Percentiles rank a stretch among this genome's conserved stretches.
Evolutionary conservation across 2,329 filamentous ascomycete species (phyloP).

Genomic region (Aspergillus terreus): DNA sequence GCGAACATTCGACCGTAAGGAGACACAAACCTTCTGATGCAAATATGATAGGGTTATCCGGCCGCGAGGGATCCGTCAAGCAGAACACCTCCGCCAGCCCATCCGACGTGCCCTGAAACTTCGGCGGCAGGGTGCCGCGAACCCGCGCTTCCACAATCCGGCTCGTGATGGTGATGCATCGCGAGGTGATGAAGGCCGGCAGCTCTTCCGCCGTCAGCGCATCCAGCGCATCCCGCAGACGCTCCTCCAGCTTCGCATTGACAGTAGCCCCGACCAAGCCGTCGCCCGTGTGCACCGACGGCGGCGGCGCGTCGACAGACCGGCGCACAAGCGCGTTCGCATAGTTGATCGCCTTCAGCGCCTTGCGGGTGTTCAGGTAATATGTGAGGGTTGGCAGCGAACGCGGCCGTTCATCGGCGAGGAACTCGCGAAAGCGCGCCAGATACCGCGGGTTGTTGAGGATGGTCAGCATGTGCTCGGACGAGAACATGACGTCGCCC

Average conservation of each 20-base stretch:
- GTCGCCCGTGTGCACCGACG: slow-evolving; percentile 54
- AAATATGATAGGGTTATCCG: slow-evolving; percentile 74
- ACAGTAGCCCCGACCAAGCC: slow-evolving; percentile 47
- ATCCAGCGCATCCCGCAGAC: slow-evolving; percentile 63
- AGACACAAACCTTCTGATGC: slow-evolving; percentile 62
- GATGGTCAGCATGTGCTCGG: slow-evolving; percentile 61
- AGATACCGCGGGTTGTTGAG: slow-evolving; percentile 62
- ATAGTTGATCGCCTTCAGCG: slow-evolving; percentile 66
- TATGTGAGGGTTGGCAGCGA: slow-evolving; percentile 66
- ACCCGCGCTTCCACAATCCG: slow-evolving; percentile 65
- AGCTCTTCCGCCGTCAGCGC: slow-evolving; percentile 64
- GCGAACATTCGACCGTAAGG: background rate
- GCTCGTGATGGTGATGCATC: slow-evolving; percentile 67
- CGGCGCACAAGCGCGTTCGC: slow-evolving; percentile 65
- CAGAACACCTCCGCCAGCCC: slow-evolving; percentile 75
- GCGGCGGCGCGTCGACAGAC: slow-evolving; percentile 49
- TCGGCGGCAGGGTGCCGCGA: slow-evolving; percentile 61
- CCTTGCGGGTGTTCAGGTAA: slow-evolving; percentile 69
- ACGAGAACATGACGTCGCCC: slow-evolving; percentile 63
- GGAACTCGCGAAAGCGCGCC: slow-evolving; percentile 64
- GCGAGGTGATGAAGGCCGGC: slow-evolving; percentile 67
- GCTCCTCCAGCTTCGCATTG: slow-evolving; percentile 59
- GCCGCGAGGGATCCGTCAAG: slow-evolving; percentile 67
- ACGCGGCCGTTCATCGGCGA: slow-evolving; percentile 56
- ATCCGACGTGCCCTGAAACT: slow-evolving; percentile 66